phyloP scores from a whole-genome alignment of 1,284 basidiomycete species.

The Apiotrichum gracile region DNA sequence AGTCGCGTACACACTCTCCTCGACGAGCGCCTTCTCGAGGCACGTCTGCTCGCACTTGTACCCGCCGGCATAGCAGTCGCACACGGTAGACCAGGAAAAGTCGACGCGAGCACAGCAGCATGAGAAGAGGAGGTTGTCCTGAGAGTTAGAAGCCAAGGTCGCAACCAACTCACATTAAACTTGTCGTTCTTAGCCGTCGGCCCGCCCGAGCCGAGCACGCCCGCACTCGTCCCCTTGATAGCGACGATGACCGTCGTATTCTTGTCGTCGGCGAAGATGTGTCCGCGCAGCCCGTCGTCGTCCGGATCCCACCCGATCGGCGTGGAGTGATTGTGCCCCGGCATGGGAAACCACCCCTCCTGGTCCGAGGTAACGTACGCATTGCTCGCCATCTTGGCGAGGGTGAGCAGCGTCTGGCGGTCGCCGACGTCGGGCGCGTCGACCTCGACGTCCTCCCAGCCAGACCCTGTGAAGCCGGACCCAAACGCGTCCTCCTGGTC shows the following conservation, averaged over 20 bases:
- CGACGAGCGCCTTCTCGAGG: constrained; percentile 68
- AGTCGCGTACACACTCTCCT: constrained; percentile 72
- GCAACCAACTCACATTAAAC: constrained; percentile 55
- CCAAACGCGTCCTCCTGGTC: not conserved
- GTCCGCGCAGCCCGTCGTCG: constrained; percentile 80
- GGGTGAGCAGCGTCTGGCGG: constrained; percentile 66
- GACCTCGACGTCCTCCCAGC: constrained; percentile 52
- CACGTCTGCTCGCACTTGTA: constrained; percentile 81
- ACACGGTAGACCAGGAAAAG: constrained; percentile 93
- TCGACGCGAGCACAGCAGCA: constrained; percentile 94
- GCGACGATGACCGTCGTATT: constrained; percentile 82
- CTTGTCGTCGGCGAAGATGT: constrained; percentile 78
- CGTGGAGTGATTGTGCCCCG: constrained; percentile 59
- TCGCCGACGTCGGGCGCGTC: constrained; percentile 59
- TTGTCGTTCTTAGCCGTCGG: constrained; percentile 88
- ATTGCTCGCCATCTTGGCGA: constrained; percentile 93
- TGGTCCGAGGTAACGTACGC: constrained; percentile 67
- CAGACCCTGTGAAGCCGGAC: constrained; percentile 1
- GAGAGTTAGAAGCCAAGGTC: not conserved
- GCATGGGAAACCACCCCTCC: constrained; percentile 70
- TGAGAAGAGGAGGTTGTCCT: constrained; percentile 92
- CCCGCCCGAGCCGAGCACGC: constrained; percentile 70
- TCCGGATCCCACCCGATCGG: constrained; percentile 91
- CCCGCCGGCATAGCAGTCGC: constrained; percentile 77
- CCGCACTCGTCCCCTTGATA: constrained; percentile 89